Percentiles rank a stretch among this genome's conserved stretches.
Evolutionary conservation across 2,329 filamentous ascomycete genomes (phyloP).

Genomic region (Scytalidium sp.): DNA sequence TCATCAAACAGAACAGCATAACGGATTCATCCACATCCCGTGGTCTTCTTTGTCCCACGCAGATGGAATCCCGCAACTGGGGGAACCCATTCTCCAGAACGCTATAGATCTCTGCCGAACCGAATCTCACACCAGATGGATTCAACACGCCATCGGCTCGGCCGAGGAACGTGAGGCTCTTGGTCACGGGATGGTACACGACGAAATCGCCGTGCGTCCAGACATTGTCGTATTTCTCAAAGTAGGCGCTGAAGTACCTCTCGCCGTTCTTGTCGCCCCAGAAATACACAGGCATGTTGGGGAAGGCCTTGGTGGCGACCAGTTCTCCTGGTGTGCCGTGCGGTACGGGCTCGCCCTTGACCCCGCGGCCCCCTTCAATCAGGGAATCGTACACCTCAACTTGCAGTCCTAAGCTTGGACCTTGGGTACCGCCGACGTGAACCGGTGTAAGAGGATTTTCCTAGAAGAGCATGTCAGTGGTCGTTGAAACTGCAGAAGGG

Average conservation of each 20-base stretch:
- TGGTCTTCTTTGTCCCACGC: conserved; percentile 72
- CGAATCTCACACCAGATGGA: conserved; percentile 75
- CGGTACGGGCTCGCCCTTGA: conserved; percentile 37
- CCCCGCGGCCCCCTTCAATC: conserved; percentile 39
- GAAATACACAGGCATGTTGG: conserved; percentile 69
- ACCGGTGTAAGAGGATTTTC: conserved; percentile 70
- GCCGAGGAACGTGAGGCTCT: conserved; percentile 63
- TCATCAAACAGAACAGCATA: conserved; percentile 58
- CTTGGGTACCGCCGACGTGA: conserved; percentile 55
- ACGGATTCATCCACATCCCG: conserved; percentile 55
- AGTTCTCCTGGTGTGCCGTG: conserved; percentile 71
- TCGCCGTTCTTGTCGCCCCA: conserved; percentile 48
- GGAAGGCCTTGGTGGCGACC: conserved; percentile 67
- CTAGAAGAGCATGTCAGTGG: conserved; percentile 19
- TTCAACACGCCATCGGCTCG: conserved; percentile 78
- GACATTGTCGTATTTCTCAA: conserved; percentile 60
- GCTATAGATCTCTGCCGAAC: conserved; percentile 75
- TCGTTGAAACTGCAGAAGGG: not conserved
- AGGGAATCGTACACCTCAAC: conserved; percentile 63
- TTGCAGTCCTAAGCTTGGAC: conserved; percentile 48
- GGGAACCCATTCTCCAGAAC: conserved; percentile 67
- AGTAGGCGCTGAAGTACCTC: conserved; percentile 56
- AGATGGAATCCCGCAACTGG: conserved; percentile 68
- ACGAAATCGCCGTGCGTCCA: conserved; percentile 87
- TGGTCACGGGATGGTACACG: conserved; percentile 64